Evolutionary conservation across 257 asterid genomes (phyloP).

Genomic region (Petunia secreta): DNA sequence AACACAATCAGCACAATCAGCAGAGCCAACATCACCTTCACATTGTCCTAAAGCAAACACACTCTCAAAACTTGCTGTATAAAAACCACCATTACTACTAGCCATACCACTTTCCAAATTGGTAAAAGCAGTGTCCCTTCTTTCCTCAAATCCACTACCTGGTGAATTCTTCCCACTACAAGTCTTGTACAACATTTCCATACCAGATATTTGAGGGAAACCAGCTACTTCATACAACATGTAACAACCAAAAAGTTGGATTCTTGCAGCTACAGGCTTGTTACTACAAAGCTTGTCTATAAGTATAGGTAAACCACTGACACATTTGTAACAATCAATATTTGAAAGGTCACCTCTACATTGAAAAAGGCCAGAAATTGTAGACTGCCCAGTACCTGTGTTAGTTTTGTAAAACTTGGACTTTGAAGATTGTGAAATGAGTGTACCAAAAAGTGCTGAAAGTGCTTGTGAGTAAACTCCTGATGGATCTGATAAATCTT

Average conservation of each 20-base stretch:
- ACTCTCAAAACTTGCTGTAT: conserved; percentile 56
- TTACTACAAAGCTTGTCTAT: conserved; percentile 81
- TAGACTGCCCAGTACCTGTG: conserved; percentile 64
- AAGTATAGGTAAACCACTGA: conserved; percentile 76
- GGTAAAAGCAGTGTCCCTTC: conserved; percentile 74
- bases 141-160: conserved; percentile 80
- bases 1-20: conserved; percentile 90
- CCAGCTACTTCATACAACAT: conserved; percentile 88
- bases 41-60: conserved; percentile 89
- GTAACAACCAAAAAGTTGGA: conserved; percentile 83
- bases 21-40: conserved; percentile 82
- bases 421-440: conserved; percentile 83
- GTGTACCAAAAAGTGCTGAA: conserved; percentile 82
- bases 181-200: conserved; percentile 84
- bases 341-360: conserved; percentile 91
- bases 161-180: conserved; percentile 68
- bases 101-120: conserved; percentile 71
- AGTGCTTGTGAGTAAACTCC: conserved; percentile 88
- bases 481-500: conserved; percentile 80
- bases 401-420: conserved; percentile 71
- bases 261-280: conserved; percentile 71
- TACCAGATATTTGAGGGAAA: conserved; percentile 77
- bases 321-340: conserved; percentile 85
- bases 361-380: conserved; percentile 84
- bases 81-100: conserved; percentile 57